These are phyloP conservation scores for Hibiscus mutabilis DNA, from an alignment of 345 rosid species.

Conservation along the genomic window DNA sequence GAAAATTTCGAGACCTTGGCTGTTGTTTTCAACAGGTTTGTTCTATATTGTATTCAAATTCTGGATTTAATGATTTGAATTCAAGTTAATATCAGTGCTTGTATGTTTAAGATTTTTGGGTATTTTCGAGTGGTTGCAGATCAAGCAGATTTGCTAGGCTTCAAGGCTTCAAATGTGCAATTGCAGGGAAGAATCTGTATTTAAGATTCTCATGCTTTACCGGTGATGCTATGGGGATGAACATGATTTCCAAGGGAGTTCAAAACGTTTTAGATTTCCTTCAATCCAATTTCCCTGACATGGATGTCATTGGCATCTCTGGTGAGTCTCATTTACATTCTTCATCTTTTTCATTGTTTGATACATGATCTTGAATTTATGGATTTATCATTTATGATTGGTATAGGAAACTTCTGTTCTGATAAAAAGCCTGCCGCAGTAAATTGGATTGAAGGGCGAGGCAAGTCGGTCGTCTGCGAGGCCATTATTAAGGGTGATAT, in stretches of 20 bases:
- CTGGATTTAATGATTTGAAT: background rate
- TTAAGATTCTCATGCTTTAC: slow-evolving; percentile 53
- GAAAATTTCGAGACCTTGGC: slow-evolving; percentile 38
- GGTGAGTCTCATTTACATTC: slow-evolving; percentile 21
- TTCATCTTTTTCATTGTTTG: background rate
- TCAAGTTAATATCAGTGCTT: background rate
- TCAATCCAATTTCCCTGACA: slow-evolving; percentile 56
- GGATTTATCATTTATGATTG: slow-evolving; percentile 4
- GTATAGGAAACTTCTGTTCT: slow-evolving; percentile 55
- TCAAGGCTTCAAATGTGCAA: slow-evolving; percentile 45
- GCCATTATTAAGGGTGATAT: slow-evolving; percentile 53
- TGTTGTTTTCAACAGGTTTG: slow-evolving; percentile 43
- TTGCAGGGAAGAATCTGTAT: slow-evolving; percentile 61
- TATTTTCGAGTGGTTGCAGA: slow-evolving; percentile 19
- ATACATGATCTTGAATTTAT: background rate
- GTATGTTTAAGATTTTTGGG: background rate
- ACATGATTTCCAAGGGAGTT: slow-evolving; percentile 74
- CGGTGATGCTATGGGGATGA: slow-evolving; percentile 85
- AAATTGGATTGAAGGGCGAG: slow-evolving; percentile 74
- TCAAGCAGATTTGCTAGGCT: slow-evolving; percentile 62
- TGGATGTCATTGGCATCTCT: slow-evolving; percentile 64
- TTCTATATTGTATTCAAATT: background rate
- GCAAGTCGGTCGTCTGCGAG: slow-evolving; percentile 73
- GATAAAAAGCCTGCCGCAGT: slow-evolving; percentile 76
- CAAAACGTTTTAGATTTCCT: slow-evolving; percentile 65